Evolutionary conservation across 345 rosid genomes (phyloP).

Genomic region (Rhodamnia rubescens): DNA sequence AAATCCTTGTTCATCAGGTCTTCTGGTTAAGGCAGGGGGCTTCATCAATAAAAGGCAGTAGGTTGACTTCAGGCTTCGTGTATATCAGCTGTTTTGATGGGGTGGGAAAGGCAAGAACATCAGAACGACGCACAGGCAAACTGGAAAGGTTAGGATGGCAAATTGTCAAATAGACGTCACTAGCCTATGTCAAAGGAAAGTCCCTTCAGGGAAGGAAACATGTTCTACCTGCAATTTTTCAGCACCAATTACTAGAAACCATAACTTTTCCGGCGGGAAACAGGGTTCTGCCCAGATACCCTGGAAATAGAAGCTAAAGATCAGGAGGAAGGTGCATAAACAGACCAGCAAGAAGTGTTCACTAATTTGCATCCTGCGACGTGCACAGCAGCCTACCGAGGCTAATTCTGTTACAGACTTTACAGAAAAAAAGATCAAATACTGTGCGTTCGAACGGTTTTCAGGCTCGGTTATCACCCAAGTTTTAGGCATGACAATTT

Average conservation of each 20-base stretch:
- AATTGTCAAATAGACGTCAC: conserved; percentile 23
- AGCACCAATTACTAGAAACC: conserved; percentile 56
- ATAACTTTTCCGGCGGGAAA: conserved; percentile 75
- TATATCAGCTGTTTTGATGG: conserved; percentile 83
- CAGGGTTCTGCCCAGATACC: conserved; percentile 75
- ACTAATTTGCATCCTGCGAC: neutral
- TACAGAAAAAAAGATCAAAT: neutral
- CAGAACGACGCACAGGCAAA: conserved; percentile 55
- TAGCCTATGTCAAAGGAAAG: conserved; percentile 19
- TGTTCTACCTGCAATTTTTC: conserved; percentile 39
- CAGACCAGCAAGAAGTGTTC: conserved; percentile 3
- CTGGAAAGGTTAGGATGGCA: conserved; percentile 42
- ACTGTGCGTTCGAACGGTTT: neutral
- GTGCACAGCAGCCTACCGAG: neutral
- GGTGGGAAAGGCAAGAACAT: conserved; percentile 67
- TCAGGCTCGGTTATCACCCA: neutral
- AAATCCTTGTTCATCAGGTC: conserved; percentile 81
- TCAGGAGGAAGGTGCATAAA: conserved; percentile 7
- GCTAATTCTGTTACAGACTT: neutral
- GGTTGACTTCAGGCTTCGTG: conserved; percentile 92
- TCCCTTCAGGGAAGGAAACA: conserved; percentile 7
- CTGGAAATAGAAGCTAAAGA: conserved; percentile 46
- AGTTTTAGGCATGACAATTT: neutral
- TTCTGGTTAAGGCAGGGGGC: conserved; percentile 81
- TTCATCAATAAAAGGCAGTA: conserved; percentile 62